These are phyloP conservation scores for Pleurotus cornucopiae DNA, from an alignment of 768 basidiomycete species.

Conservation along the genomic window DNA sequence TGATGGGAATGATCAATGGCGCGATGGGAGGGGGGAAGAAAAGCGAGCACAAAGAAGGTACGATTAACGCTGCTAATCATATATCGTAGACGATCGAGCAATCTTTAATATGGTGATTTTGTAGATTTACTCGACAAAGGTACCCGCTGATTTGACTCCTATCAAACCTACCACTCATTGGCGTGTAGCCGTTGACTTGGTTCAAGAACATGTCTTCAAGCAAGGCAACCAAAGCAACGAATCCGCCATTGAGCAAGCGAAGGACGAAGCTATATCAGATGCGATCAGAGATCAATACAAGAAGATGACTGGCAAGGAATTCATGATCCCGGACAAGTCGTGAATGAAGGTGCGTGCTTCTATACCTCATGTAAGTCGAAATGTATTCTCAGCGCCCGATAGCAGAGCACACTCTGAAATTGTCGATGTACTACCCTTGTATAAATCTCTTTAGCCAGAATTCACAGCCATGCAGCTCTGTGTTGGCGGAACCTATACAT, in stretches of 20 bases:
- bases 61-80: neutral
- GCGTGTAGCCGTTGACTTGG: slow-evolving; percentile 32
- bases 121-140: slow-evolving; percentile 28
- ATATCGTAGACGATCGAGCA: neutral
- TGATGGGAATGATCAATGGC: slow-evolving; percentile 15
- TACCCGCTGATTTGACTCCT: slow-evolving; percentile 5
- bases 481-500: too few species aligned
- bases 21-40: slow-evolving; percentile 19
- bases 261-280: slow-evolving; percentile 34
- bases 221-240: slow-evolving; percentile 34
- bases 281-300: slow-evolving; percentile 26
- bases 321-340: slow-evolving; percentile 15
- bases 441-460: too few species aligned
- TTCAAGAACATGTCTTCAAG: slow-evolving; percentile 36
- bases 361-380: neutral
- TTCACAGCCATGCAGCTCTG: too few species aligned
- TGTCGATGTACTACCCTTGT: too few species aligned
- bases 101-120: neutral
- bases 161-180: neutral
- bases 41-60: slow-evolving; percentile 21
- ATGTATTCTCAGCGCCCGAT: neutral
- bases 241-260: slow-evolving; percentile 32
- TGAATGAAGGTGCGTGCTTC: neutral
- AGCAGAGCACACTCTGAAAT: neutral
- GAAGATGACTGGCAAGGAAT: slow-evolving; percentile 27